phyloP scores from a whole-genome alignment of 257 asterid genomes.

The Misopates orontium region DNA sequence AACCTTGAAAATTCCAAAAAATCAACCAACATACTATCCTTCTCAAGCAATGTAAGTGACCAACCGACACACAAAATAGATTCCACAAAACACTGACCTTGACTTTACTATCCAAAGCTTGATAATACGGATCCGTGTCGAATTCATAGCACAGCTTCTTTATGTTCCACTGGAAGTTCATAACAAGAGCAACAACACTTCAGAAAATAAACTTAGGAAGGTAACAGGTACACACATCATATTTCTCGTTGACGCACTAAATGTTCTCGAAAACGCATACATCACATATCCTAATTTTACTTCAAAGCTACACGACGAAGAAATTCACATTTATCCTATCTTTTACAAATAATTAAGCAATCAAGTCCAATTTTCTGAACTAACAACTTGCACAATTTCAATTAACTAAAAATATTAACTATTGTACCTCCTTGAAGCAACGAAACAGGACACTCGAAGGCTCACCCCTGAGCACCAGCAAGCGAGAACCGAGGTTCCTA shows the following conservation, averaged over 20 bases:
- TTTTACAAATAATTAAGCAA: not conserved
- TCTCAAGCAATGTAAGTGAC: not conserved
- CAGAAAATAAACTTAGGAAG: constrained; percentile 18
- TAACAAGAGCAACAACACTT: constrained; percentile 13
- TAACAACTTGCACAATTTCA: not conserved
- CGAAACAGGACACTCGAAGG: constrained; percentile 63
- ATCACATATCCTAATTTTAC: not conserved
- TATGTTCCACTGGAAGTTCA: constrained; percentile 71
- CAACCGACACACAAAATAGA: not conserved
- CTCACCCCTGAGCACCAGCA: constrained; percentile 86
- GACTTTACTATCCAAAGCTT: constrained; percentile 61
- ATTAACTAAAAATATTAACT: not conserved
- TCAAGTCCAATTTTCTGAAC: not conserved
- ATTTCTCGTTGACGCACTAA: too few relatives aligned
- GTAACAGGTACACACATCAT: not conserved
- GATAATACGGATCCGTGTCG: constrained; percentile 91
- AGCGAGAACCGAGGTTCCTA: constrained; percentile 68
- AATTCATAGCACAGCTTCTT: constrained; percentile 84
- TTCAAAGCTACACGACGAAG: not conserved
- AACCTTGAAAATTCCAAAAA: not conserved
- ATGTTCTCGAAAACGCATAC: not conserved
- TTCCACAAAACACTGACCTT: constrained; percentile 41
- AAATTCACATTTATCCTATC: not conserved
- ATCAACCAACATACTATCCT: constrained; percentile 4
- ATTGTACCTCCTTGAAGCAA: constrained; percentile 74